Evolutionary conservation across 2,329 filamentous ascomycete species (phyloP).

Genomic region (Amylocarpus encephaloides): DNA sequence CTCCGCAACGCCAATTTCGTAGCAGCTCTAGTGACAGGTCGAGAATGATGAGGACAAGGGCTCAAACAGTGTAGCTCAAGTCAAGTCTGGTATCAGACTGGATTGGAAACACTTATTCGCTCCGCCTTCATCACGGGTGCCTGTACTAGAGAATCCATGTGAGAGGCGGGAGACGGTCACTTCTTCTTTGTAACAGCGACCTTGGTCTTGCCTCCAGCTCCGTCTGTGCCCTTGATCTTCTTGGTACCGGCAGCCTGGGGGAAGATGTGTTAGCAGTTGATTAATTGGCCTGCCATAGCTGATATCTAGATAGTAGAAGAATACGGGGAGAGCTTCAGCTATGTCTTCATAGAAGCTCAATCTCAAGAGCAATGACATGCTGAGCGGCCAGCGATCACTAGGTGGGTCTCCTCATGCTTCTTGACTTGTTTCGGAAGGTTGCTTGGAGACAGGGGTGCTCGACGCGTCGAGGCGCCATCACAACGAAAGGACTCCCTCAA

Average conservation of each 20-base stretch:
- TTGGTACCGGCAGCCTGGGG: slow-evolving; percentile 32
- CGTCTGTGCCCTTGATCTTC: slow-evolving; percentile 33
- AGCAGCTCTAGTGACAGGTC: not conserved
- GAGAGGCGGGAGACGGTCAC: slow-evolving; percentile 10
- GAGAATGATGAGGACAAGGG: not conserved
- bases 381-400: not conserved
- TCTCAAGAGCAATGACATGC: not conserved
- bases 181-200: slow-evolving; percentile 24
- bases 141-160: not conserved
- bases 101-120: too few relatives aligned
- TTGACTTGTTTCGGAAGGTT: slow-evolving; percentile 10
- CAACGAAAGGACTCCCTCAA: slow-evolving; percentile 15
- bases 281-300: not conserved
- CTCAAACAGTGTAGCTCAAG: too few relatives aligned
- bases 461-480: slow-evolving; percentile 20
- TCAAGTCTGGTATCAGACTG: too few relatives aligned
- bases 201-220: slow-evolving; percentile 14
- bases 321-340: too few relatives aligned
- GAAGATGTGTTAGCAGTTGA: not conserved
- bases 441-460: slow-evolving; percentile 17
- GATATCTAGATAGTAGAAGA: too few relatives aligned
- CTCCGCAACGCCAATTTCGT: not conserved
- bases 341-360: not conserved
- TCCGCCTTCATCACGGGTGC: too few relatives aligned
- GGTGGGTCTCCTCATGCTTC: not conserved